Base-by-base conservation (phyloP, 1,139 yeast species). In the Scheffersomyces illinoinensis region DNA sequence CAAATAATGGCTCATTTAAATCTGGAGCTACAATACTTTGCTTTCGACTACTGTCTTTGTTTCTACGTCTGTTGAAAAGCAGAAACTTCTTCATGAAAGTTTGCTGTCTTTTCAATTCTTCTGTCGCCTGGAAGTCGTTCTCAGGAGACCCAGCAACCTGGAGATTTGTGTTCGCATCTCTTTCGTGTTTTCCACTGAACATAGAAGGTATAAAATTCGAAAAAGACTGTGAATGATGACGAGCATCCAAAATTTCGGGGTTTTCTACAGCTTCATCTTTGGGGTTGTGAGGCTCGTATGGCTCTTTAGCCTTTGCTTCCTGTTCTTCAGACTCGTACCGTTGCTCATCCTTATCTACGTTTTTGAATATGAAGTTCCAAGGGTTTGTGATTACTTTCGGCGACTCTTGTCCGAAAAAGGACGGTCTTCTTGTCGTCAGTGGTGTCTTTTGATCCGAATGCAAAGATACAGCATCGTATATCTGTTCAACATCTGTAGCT, bases 281-380 rank as follows among this genome's bases (percentile, higher is more conserved):
- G 4, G 17, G 43, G 3, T 33, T 10, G 10, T 33, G 43, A 8
- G 62, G 57, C 33, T 63, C 48, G 54, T 62, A 62, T 4, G 66
- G 66, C 43, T 56, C 54, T 21, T 56, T 58, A 26, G 61, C 69
- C 18, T 53, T 53, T 24, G 61, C 64, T 56, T 72, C 75, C 10
- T 75, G 76, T 48, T 73, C 71, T 1, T 74, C 76, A 49, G 62
- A 60, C 0, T 59, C 59, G 57, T 73, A 76, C 43, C 79, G 62
- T 4, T 64, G 62, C 57, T 76, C 78, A 39, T 65, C 58, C 20
- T 64, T 66, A 58, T 76, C 79, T 6, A 58, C 65, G 26, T 60
- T 60, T 52, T 65, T 59, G 52, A 65, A 67, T 54, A 72, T 69
- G 56, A 75, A 73, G 14, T 71, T 63, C 62, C 74, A 68, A 0